These are phyloP conservation scores for Phytophthora palmivora DNA, from an alignment of 352 stramenopile genomes.

Conservation along the genomic window DNA sequence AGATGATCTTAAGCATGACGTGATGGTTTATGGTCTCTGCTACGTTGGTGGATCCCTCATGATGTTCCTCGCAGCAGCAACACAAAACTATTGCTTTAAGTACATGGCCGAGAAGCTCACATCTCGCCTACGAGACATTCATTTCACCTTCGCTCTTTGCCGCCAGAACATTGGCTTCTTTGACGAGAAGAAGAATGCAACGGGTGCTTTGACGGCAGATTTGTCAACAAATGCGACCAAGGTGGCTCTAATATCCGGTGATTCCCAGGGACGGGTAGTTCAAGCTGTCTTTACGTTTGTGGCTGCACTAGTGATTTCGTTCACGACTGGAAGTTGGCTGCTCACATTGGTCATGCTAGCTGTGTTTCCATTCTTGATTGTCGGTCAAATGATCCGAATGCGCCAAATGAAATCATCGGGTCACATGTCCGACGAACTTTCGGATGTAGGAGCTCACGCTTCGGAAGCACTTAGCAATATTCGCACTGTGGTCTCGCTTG, in stretches of 20 bases:
- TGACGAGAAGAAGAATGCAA: too few species aligned
- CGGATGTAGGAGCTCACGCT: conserved; percentile 44
- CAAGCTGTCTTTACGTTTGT: conserved; percentile 62
- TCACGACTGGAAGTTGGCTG: too few species aligned
- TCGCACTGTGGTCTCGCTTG: conserved; percentile 51
- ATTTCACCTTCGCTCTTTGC: conserved; percentile 72
- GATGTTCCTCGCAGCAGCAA: conserved; percentile 37
- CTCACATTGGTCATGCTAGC: conserved; percentile 70
- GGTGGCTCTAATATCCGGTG: conserved; percentile 52
- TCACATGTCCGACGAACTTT: conserved; percentile 26
- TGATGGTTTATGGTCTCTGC: conserved; percentile 32
- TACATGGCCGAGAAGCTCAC: conserved; percentile 61
- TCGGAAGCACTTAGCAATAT: conserved; percentile 56
- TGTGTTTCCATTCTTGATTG: conserved; percentile 66
- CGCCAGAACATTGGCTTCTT: too few species aligned
- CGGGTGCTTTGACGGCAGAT: conserved; percentile 55
- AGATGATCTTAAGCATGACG: conserved; percentile 40
- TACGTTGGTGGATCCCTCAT: conserved; percentile 44
- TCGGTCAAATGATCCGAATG: conserved; percentile 41
- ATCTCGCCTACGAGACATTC: conserved; percentile 51
- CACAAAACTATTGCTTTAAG: conserved; percentile 56
- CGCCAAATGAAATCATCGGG: conserved; percentile 41
- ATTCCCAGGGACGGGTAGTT: conserved; percentile 54
- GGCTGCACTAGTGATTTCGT: conserved; percentile 61
- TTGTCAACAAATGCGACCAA: conserved; percentile 60